Evolutionary conservation across 495 filamentous ascomycete species (phyloP).

Genomic region (Aspergillus heteromorphus): DNA sequence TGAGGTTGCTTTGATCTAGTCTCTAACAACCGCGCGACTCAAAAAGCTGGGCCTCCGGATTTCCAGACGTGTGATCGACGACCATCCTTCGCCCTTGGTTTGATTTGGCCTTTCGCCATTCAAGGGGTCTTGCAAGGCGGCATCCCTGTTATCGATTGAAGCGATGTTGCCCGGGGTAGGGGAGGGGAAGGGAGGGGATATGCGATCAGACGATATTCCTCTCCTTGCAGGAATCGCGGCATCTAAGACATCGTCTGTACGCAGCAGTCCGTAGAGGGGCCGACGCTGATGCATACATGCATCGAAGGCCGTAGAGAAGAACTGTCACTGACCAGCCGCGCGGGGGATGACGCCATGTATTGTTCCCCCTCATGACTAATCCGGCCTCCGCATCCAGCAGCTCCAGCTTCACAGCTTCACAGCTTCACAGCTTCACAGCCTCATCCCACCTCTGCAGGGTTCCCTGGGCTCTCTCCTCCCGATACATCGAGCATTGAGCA

Average conservation of each 20-base stretch:
- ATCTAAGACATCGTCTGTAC: neutral
- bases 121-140: too few species aligned
- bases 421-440: neutral
- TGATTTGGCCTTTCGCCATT: too few species aligned
- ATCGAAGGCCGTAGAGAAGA: neutral
- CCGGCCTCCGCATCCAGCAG: neutral
- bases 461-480: neutral
- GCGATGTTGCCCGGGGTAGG: too few species aligned
- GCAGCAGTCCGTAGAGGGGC: too few species aligned
- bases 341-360: neutral
- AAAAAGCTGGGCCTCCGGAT: too few species aligned
- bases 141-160: too few species aligned
- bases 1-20: too few species aligned
- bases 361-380: neutral
- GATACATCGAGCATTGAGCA: neutral
- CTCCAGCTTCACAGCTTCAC: neutral
- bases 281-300: neutral
- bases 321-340: neutral
- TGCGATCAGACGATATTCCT: neutral
- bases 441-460: neutral
- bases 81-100: too few species aligned
- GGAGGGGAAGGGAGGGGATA: too few species aligned
- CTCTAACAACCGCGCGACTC: too few species aligned
- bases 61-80: too few species aligned
- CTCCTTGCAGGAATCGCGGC: neutral